Evolutionary conservation across 208 protist genomes (phyloP), one percentile per base, ranked within the genome.

Genomic region (Acanthamoeba castellanii): DNA sequence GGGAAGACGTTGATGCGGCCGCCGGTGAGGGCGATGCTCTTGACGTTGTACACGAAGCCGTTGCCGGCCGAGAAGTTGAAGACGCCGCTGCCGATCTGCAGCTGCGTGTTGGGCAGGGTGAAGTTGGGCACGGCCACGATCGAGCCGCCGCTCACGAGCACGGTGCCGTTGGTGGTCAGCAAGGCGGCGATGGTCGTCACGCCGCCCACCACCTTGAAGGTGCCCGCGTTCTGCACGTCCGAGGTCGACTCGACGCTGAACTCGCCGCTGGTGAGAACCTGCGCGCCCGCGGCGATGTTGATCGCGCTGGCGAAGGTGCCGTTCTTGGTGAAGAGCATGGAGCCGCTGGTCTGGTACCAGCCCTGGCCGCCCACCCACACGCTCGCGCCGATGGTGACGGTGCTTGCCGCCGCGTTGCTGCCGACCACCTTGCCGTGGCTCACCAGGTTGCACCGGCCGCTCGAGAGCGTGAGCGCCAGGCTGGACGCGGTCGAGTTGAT

Each of bases 271-370:
- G 78, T 18, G 30, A 57, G 25, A 8, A 57, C 81, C 81, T 88
- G 50, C 20, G 81, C 81, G 81, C 81, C 81, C 5, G 81, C 22
- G 9, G 52, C 50, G 52, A 93, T 93, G 30, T 93, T 50, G 47
- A 81, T 20, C n/a, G 88, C 42, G 88, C 88, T 34, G 47, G 64
- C 25, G 70, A 93, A 93, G 27, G 88, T 93, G 88, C 88, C 88
- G 88, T 93, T 93, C 61, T 81, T 37, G 88, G 25, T 81, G 88
- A 93, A 70, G 64, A 32, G 20, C n/a, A 82, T 45, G 50, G 45
- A 81, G n/a, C 70, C 61, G 88, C 45, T 61, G n/a, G 27, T 30
- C 81, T 88, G 81, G 27, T 42, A 27, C 81, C 81, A 88, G 45
- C 81, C 81, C 81, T 88, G 81, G 81, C 81, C 81, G 52, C 50